phyloP scores from a whole-genome alignment of 2,329 filamentous ascomycete genomes.

The Penicillium sp. region DNA sequence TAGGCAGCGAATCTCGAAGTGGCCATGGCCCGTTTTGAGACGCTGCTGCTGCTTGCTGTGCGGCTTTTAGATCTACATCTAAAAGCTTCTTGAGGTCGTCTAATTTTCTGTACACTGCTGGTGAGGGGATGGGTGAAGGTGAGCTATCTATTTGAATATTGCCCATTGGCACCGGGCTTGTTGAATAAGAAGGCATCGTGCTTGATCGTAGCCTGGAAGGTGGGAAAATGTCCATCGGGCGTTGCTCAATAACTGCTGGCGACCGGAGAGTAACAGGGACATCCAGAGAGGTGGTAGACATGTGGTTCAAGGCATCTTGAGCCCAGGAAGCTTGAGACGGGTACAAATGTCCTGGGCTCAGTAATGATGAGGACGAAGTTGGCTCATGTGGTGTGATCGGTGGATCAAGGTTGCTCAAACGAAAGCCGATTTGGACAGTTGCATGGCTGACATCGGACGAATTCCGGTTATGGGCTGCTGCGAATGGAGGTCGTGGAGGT shows the following conservation, averaged over 20 bases:
- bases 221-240: not conserved
- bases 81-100: slow-evolving; percentile 3
- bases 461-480: slow-evolving; percentile 18
- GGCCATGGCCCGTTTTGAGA: slow-evolving; percentile 4
- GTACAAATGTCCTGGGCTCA: not conserved
- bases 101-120: slow-evolving; percentile 3
- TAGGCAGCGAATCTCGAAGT: slow-evolving; percentile 1
- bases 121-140: not conserved
- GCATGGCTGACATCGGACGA: slow-evolving; percentile 21
- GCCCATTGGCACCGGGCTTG: not conserved
- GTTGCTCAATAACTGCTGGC: slow-evolving; percentile 1
- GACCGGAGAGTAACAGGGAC: slow-evolving; percentile 12
- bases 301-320: not conserved
- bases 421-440: slow-evolving; percentile 25
- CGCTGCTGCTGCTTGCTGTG: slow-evolving; percentile 1
- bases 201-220: slow-evolving; percentile 1
- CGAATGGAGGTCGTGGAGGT: slow-evolving; percentile 18
- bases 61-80: slow-evolving; percentile 5
- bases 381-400: not conserved
- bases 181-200: not conserved
- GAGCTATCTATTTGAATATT: not conserved
- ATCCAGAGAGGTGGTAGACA: slow-evolving; percentile 9
- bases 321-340: not conserved
- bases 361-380: not conserved
- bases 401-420: slow-evolving; percentile 20